These are phyloP conservation scores for Dispira parvispora DNA, from an alignment of 192 early-diverging fungal species.

Conservation along the genomic window DNA sequence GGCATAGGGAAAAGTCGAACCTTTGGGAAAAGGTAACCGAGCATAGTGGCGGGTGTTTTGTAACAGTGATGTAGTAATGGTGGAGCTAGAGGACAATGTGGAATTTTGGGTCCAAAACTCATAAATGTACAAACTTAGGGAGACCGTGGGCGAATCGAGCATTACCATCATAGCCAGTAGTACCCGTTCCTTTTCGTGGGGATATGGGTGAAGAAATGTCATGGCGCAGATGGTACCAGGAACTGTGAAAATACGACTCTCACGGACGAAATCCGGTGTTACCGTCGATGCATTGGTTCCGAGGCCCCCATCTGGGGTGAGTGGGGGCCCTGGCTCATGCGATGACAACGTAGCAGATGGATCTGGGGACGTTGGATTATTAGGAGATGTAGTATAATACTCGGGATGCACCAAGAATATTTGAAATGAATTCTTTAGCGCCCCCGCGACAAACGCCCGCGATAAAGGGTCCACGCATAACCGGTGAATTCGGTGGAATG, in stretches of 20 bases:
- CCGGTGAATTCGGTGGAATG: constrained; percentile 4
- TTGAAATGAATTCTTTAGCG: constrained; percentile 9
- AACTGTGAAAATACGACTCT: constrained; percentile 7
- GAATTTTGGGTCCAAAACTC: background rate
- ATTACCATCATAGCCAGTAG: background rate
- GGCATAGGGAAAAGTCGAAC: background rate
- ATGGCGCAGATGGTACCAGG: background rate
- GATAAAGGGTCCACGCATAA: constrained; percentile 5
- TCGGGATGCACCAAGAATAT: background rate
- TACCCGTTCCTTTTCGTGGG: background rate
- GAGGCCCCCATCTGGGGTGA: background rate
- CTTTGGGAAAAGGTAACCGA: constrained; percentile 3
- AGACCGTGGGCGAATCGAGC: background rate
- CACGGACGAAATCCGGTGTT: background rate
- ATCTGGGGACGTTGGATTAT: background rate
- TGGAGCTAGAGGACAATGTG: background rate
- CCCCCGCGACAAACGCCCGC: background rate
- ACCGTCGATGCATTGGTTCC: background rate
- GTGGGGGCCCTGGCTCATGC: background rate
- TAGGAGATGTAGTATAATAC: background rate
- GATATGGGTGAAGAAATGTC: constrained; percentile 6
- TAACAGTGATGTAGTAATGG: background rate
- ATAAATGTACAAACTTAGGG: constrained; percentile 7
- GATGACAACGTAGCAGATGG: background rate
- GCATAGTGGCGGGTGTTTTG: constrained; percentile 4